Evolutionary conservation across 1,139 yeast species (phyloP), one percentile per base, ranked within the genome.

Genomic region (Candida sp.): DNA sequence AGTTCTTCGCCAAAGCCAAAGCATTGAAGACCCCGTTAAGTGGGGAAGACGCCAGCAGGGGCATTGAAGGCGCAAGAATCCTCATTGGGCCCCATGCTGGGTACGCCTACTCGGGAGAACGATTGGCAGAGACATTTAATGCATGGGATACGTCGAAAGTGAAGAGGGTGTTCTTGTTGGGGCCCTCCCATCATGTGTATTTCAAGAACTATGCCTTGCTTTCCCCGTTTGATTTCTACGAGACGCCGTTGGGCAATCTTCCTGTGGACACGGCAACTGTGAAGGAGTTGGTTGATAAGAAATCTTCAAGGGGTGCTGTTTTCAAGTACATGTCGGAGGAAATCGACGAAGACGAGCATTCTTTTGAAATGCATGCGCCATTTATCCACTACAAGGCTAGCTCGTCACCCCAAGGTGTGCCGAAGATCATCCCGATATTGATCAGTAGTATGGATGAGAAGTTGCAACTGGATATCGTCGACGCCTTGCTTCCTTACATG

Each of bases 311-410:
- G 54, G 53, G 46, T 5, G 37, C 42, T 3, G 55, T 78, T 7
- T 86, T 90, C 63, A 73, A 73, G 52, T 67, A 63, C 47, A 88
- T 94, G 96, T 70, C 77, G 42, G 58, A 66, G 2, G 80, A 75
- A 0, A 78, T 78, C 8, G 99, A 96, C 66, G 84, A 86, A 52
- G 89, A 88, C 31, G 99, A 96, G 66, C 99, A 94, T 66, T 88
- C 96, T 46, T 84, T 94, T 63, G 99, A 96, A 64, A 89, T 96
- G 97, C 99, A 94, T 68, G 81, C 89, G 63, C 97, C 98, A 0
- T 87, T 83, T 57, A 72, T 91, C 5, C 77, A 83, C 59, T 44
- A 62, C 37, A 42, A 47, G 7, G 53, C 49, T 31, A 38, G 37
- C n/a, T 58, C 62, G 7, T 59, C 72, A 0, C 84, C 87, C 0